These are phyloP conservation scores for Aspergillus puulaauensis DNA, from an alignment of 2,329 filamentous ascomycete genomes.

Conservation along the genomic window DNA sequence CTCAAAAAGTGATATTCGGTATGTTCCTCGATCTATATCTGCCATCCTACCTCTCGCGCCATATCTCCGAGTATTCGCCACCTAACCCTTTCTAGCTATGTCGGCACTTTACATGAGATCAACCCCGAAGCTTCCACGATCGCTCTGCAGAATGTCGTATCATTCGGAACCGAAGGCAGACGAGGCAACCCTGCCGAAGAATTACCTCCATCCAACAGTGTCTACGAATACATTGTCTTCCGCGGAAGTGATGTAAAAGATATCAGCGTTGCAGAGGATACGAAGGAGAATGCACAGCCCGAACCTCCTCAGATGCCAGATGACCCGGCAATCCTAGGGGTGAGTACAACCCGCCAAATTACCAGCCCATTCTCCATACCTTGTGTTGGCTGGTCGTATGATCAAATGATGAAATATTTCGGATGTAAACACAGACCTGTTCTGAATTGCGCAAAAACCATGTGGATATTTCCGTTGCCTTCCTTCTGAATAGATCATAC, in stretches of 20 bases:
- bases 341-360: slow-evolving; percentile 59
- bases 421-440: slow-evolving; percentile 87
- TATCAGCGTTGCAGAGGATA: slow-evolving; percentile 83
- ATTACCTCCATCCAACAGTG: slow-evolving; percentile 76
- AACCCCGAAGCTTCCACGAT: slow-evolving; percentile 97
- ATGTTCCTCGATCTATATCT: slow-evolving; percentile 36
- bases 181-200: slow-evolving; percentile 76
- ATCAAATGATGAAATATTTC: slow-evolving; percentile 78
- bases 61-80: not conserved
- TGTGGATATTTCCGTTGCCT: slow-evolving; percentile 99
- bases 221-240: slow-evolving; percentile 99
- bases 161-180: slow-evolving; percentile 90
- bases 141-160: slow-evolving; percentile 92
- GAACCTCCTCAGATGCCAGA: slow-evolving; percentile 78
- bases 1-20: slow-evolving; percentile 97
- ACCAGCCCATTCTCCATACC: not conserved
- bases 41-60: slow-evolving; percentile 9
- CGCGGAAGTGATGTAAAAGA: slow-evolving; percentile 98
- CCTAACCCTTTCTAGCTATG: slow-evolving; percentile 66
- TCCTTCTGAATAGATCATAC: slow-evolving; percentile 79
- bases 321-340: slow-evolving; percentile 93
- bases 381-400: slow-evolving; percentile 19
- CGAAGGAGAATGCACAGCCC: slow-evolving; percentile 69
- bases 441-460: slow-evolving; percentile 83
- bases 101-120: slow-evolving; percentile 94